phyloP scores from a whole-genome alignment of 192 early-diverging fungal genomes.

The Coemansia sp. region DNA sequence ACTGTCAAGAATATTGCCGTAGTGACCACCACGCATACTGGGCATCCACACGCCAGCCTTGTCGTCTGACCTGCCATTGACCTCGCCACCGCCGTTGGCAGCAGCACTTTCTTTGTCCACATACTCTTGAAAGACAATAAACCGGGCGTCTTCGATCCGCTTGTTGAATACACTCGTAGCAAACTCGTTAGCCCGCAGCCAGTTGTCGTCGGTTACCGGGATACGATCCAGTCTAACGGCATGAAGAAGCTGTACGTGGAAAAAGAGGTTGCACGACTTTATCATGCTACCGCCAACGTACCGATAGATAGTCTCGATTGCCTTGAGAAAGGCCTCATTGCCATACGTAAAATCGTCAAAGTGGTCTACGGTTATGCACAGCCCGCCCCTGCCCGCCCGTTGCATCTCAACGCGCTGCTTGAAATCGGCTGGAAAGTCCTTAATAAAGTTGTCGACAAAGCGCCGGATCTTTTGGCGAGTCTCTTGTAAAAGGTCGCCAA shows the following conservation, averaged over 20 bases:
- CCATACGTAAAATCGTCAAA: conserved; percentile 31
- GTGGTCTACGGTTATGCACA: conserved; percentile 38
- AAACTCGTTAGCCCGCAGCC: conserved; percentile 46
- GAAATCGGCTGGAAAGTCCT: conserved; percentile 32
- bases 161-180: conserved; percentile 46
- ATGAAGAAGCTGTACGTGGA: conserved; percentile 38
- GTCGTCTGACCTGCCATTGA: background rate
- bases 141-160: conserved; percentile 33
- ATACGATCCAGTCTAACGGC: conserved; percentile 24
- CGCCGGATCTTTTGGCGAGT: conserved; percentile 28
- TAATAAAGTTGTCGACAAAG: conserved; percentile 37
- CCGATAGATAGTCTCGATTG: conserved; percentile 34
- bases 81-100: background rate
- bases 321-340: conserved; percentile 28
- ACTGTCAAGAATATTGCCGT: background rate
- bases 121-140: conserved; percentile 40
- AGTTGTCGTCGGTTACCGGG: conserved; percentile 29
- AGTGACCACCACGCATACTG: background rate
- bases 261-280: conserved; percentile 43
- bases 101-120: conserved; percentile 2
- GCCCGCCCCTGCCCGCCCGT: conserved; percentile 23
- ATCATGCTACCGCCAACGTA: conserved; percentile 26
- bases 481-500: conserved; percentile 27
- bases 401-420: conserved; percentile 42
- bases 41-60: background rate